Evolutionary conservation across 345 rosid species (phyloP).

Genomic region (Eutrema japonicum): DNA sequence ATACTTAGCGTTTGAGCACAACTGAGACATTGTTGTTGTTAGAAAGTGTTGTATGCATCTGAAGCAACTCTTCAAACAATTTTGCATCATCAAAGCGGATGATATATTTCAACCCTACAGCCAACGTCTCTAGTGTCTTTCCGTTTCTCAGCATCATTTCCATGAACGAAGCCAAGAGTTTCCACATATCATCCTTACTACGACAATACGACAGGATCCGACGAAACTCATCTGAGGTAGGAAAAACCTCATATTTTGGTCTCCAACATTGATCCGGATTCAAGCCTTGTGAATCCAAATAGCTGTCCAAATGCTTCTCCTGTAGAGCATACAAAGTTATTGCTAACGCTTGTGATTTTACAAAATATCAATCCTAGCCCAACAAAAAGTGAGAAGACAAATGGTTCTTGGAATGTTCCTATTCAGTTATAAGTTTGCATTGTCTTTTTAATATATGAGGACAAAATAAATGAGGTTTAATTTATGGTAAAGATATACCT

Average conservation of each 20-base stretch:
- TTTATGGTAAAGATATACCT: not conserved
- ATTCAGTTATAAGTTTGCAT: too few relatives aligned
- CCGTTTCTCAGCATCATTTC: constrained; percentile 3
- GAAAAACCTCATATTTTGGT: not conserved
- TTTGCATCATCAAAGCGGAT: not conserved
- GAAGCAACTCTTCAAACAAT: not conserved
- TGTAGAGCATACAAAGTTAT: not conserved
- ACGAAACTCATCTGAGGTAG: not conserved
- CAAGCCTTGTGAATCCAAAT: not conserved
- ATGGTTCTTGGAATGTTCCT: too few relatives aligned
- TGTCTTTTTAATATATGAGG: not conserved
- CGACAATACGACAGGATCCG: not conserved
- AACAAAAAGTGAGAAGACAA: not conserved
- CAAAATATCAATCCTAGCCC: not conserved
- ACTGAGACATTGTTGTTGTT: not conserved
- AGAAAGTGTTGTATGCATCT: not conserved
- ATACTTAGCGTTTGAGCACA: not conserved
- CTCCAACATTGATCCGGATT: constrained; percentile 8
- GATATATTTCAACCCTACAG: not conserved
- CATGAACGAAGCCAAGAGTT: constrained; percentile 1
- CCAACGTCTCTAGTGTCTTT: not conserved
- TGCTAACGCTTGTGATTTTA: too few relatives aligned
- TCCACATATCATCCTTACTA: not conserved
- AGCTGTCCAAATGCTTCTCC: not conserved
- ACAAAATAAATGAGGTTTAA: not conserved